Evolutionary conservation across 2,329 filamentous ascomycete genomes (phyloP).

Genomic region (Hypoxylon sp.): DNA sequence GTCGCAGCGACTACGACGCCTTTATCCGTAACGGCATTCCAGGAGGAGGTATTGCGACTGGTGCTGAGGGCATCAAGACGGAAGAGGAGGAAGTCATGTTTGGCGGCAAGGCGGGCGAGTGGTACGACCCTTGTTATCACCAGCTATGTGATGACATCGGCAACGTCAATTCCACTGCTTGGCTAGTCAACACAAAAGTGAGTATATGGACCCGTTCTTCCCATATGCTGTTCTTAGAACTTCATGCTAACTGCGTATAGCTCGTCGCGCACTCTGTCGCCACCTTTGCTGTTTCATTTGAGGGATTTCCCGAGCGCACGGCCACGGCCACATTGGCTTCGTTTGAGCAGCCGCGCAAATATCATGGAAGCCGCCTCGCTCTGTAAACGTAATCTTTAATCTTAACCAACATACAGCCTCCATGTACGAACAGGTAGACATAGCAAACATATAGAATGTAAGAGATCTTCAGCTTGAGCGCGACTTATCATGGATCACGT

Average conservation of each 20-base stretch:
- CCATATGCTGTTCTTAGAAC: no score
- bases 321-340: conserved; percentile 40
- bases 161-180: conserved; percentile 68
- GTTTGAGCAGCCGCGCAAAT: conserved; percentile 54
- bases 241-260: conserved; percentile 46
- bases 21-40: conserved; percentile 79
- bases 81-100: conserved; percentile 70
- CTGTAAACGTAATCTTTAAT: conserved; percentile 48
- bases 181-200: conserved; percentile 69
- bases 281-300: conserved; percentile 71
- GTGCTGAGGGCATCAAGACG: conserved; percentile 80
- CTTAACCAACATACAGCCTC: no score
- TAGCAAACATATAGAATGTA: no score
- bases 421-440: no score
- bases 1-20: conserved; percentile 80
- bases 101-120: conserved; percentile 72
- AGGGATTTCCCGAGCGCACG: conserved; percentile 68
- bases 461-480: no score
- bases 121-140: conserved; percentile 69
- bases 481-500: no score
- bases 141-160: conserved; percentile 66
- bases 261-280: conserved; percentile 78
- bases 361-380: conserved; percentile 59
- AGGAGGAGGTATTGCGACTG: conserved; percentile 78
- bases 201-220: conserved; percentile 28